phyloP scores from a whole-genome alignment of 352 stramenopile species.

The Globisporangium barbulae region DNA sequence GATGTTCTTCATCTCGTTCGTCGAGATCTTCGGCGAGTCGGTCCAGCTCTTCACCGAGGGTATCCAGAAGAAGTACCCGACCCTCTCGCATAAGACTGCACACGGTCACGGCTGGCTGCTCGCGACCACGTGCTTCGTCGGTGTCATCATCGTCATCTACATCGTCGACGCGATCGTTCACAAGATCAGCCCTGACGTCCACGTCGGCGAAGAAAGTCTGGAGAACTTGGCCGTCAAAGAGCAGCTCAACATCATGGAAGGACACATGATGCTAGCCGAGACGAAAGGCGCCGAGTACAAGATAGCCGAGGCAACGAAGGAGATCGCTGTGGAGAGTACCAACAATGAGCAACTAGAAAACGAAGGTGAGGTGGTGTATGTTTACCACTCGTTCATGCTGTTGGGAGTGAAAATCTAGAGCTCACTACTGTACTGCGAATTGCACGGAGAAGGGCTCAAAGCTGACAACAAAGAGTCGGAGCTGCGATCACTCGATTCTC shows the following conservation, averaged over 20 bases:
- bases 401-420: no score
- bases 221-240: background rate
- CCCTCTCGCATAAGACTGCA: slow-evolving; percentile 21
- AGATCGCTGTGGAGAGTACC: background rate
- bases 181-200: slow-evolving; percentile 26
- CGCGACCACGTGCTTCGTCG: slow-evolving; percentile 85
- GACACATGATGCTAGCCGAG: background rate
- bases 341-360: no score
- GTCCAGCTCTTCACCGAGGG: slow-evolving; percentile 31
- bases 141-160: slow-evolving; percentile 68
- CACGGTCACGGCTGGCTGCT: slow-evolving; percentile 64
- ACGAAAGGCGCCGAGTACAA: background rate
- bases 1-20: slow-evolving; percentile 82
- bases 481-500: background rate
- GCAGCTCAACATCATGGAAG: background rate
- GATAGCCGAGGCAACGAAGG: background rate
- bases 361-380: background rate
- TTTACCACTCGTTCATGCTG: background rate
- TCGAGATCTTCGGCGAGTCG: slow-evolving; percentile 51
- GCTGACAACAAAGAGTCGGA: background rate
- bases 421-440: background rate
- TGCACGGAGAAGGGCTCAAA: background rate
- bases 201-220: background rate
- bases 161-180: slow-evolving; percentile 39
- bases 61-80: slow-evolving; percentile 33